phyloP scores from a whole-genome alignment of 192 early-diverging fungal genomes.

The Dimargaris xerosporica region DNA sequence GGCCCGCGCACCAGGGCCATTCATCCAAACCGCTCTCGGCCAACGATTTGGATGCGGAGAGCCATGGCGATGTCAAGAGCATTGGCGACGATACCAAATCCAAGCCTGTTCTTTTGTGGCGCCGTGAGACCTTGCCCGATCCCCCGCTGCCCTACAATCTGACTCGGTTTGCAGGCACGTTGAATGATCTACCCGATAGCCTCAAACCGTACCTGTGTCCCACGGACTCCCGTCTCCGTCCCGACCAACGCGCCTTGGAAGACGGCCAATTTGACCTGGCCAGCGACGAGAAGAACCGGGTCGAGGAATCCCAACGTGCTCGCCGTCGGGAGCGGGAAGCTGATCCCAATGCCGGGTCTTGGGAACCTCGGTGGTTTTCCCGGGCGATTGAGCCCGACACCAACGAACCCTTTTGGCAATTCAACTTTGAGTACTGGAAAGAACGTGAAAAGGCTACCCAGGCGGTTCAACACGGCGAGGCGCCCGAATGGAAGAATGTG shows the following conservation, averaged over 20 bases:
- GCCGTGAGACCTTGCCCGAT: conserved; percentile 31
- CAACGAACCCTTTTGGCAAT: conserved; percentile 47
- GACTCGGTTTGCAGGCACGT: conserved; percentile 57
- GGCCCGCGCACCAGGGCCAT: conserved; percentile 16
- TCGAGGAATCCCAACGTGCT: conserved; percentile 62
- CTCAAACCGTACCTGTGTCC: conserved; percentile 48
- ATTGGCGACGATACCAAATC: conserved; percentile 4
- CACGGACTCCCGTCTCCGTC: conserved; percentile 69
- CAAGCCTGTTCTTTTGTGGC: conserved; percentile 45
- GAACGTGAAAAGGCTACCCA: conserved; percentile 33
- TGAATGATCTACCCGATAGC: conserved; percentile 49
- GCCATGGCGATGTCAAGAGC: conserved; percentile 6
- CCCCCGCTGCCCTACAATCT: conserved; percentile 52
- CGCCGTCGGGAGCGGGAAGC: conserved; percentile 39
- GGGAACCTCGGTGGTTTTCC: conserved; percentile 72
- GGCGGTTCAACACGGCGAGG: background rate
- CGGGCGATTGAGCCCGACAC: conserved; percentile 48
- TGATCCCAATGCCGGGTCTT: conserved; percentile 29
- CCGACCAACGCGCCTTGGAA: conserved; percentile 80
- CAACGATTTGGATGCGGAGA: conserved; percentile 17
- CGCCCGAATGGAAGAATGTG: background rate
- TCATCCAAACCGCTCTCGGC: background rate
- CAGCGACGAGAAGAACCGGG: conserved; percentile 46
- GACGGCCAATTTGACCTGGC: conserved; percentile 64
- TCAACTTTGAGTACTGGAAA: conserved; percentile 55